A percentile compares a stretch with the other conserved stretches of the same genome.
These are phyloP conservation scores for Pythium volutum DNA, from an alignment of 352 stramenopile species.

Conservation along the genomic window DNA sequence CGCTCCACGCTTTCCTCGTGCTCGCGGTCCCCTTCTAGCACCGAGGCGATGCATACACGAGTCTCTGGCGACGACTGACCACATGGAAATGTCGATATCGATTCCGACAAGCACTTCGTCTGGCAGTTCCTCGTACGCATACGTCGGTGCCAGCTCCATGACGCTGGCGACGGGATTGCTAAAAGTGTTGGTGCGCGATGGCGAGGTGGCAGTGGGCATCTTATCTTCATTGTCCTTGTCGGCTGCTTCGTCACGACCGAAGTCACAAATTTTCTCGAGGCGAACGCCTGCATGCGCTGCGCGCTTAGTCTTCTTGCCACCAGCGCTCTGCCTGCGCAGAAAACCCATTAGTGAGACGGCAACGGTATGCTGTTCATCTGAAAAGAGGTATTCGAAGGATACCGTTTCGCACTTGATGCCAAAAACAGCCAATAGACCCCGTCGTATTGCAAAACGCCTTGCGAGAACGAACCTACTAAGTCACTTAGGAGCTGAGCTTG, in stretches of 20 bases:
- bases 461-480: no score
- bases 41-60: constrained; percentile 47
- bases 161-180: constrained; percentile 10
- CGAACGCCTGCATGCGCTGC: constrained; percentile 44
- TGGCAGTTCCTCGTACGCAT: constrained; percentile 62
- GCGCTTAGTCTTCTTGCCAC: constrained; percentile 23
- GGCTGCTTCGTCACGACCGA: background rate
- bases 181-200: background rate
- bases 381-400: background rate
- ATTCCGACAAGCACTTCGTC: constrained; percentile 53
- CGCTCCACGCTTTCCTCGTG: background rate
- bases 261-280: constrained; percentile 34
- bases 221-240: background rate
- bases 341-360: constrained; percentile 14
- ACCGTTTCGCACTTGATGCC: background rate
- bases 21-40: background rate
- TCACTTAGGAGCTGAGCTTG: no score
- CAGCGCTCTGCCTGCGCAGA: background rate
- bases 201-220: background rate
- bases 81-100: constrained; percentile 58
- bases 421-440: background rate
- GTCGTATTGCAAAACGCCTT: background rate
- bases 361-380: background rate
- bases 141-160: constrained; percentile 38
- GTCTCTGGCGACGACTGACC: constrained; percentile 65